A percentile compares a stretch with the other conserved stretches of the same genome.
Evolutionary conservation across 2,329 filamentous ascomycete genomes (phyloP).

Genomic region (Cladophialophora bantiana): DNA sequence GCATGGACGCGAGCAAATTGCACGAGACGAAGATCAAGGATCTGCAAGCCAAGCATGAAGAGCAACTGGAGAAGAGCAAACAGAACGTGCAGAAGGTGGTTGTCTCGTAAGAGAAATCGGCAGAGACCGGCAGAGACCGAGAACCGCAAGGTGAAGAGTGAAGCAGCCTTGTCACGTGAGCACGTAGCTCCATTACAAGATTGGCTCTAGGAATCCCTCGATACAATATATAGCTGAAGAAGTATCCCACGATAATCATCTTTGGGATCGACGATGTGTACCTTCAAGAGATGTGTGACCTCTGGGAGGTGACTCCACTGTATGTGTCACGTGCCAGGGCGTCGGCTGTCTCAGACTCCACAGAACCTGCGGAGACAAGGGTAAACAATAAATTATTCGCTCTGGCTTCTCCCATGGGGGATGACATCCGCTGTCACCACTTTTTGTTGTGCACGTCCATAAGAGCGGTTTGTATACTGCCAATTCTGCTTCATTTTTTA

Average conservation of each 20-base stretch:
- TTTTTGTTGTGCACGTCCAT: neutral
- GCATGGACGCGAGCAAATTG: conserved; percentile 35
- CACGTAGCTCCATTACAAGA: neutral
- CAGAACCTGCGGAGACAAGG: conserved; percentile 10
- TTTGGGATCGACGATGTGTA: neutral
- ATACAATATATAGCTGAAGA: neutral
- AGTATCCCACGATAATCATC: neutral
- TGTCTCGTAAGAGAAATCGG: conserved; percentile 12
- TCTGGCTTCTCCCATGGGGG: neutral
- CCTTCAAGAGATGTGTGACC: neutral
- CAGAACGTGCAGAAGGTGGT: conserved; percentile 31
- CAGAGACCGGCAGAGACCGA: neutral
- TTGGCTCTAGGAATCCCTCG: neutral
- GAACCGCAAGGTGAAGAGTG: neutral
- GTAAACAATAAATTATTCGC: conserved; percentile 21
- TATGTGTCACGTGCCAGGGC: neutral
- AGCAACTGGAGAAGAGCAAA: conserved; percentile 29
- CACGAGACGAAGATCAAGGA: conserved; percentile 37
- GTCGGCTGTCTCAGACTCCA: neutral
- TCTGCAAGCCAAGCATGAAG: conserved; percentile 32
- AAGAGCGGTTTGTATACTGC: neutral
- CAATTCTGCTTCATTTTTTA: neutral
- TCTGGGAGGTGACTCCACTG: neutral
- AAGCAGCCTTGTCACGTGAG: conserved; percentile 19
- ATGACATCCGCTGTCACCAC: neutral